Conservation (phyloP, 2,329 filamentous ascomycete genomes). For the Ophiocordyceps australis region DNA sequence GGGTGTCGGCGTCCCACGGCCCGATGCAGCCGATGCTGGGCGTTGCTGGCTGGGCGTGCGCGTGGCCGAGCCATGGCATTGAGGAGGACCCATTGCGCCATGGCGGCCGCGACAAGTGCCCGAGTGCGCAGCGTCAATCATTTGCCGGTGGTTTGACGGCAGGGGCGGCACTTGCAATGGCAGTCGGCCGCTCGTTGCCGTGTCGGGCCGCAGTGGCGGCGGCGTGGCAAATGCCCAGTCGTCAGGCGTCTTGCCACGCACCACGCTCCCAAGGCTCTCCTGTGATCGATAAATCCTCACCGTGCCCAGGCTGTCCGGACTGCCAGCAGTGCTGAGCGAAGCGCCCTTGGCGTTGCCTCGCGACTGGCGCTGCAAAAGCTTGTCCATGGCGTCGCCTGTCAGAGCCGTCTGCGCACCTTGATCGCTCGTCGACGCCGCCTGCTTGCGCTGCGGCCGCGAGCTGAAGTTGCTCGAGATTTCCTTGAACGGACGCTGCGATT, state of each 20-base stretch:
- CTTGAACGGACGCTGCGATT: constrained; percentile 39
- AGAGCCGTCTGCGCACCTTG: constrained; percentile 68
- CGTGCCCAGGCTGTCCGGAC: constrained; percentile 18
- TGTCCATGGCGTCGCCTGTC: constrained; percentile 67
- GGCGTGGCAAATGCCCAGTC: constrained; percentile 18
- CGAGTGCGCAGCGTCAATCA: constrained; percentile 61
- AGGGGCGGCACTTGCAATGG: constrained; percentile 45
- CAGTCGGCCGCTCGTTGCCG: constrained; percentile 45
- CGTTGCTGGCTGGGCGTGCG: constrained; percentile 38
- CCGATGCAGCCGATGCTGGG: constrained; percentile 24
- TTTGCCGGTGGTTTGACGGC: constrained; percentile 65
- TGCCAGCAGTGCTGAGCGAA: constrained; percentile 16
- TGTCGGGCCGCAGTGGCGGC: constrained; percentile 42
- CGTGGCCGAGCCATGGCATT: constrained; percentile 59
- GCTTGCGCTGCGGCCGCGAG: constrained; percentile 19
- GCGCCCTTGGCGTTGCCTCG: constrained; percentile 15
- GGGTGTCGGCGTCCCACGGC: constrained; percentile 40
- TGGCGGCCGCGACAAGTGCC: constrained; percentile 28
- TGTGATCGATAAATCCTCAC: constrained; percentile 26
- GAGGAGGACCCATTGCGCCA: constrained; percentile 64
- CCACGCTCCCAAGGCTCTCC: constrained; percentile 28
- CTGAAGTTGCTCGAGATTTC: constrained; percentile 42
- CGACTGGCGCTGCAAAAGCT: constrained; percentile 37
- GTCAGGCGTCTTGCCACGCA: constrained; percentile 18
- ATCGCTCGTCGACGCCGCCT: constrained; percentile 34